Evolutionary conservation across 2,329 filamentous ascomycete species (phyloP).

Genomic region (Lasiodiplodia gonubiensis): DNA sequence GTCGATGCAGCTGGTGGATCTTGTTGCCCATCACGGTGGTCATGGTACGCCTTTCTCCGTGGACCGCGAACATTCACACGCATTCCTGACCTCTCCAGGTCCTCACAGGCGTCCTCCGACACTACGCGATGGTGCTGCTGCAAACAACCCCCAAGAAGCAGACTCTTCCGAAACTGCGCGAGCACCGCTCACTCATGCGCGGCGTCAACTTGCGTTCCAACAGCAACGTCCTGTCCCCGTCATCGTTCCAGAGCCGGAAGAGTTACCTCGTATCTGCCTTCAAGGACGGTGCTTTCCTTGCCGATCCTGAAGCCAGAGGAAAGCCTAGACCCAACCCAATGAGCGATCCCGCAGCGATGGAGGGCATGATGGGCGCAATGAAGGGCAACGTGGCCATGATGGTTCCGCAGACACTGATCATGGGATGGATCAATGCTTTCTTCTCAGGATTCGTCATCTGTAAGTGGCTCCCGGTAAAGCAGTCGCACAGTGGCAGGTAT

Average conservation of each 20-base stretch:
- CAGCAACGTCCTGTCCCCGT: conserved; percentile 76
- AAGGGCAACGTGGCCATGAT: conserved; percentile 99
- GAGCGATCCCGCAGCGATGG: conserved; percentile 94
- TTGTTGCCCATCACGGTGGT: conserved; percentile 95
- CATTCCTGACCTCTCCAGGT: conserved; percentile 52
- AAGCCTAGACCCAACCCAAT: conserved; percentile 92
- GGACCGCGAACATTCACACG: not conserved
- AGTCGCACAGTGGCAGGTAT: not conserved
- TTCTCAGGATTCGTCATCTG: conserved; percentile 98
- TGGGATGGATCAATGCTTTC: conserved; percentile 99
- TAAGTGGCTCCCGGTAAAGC: conserved; percentile 56
- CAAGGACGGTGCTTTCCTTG: conserved; percentile 85
- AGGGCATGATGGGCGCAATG: conserved; percentile 99
- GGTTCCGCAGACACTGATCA: conserved; percentile 96
- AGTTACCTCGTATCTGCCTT: conserved; percentile 80
- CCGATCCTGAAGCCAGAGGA: conserved; percentile 83
- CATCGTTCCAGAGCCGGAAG: conserved; percentile 80
- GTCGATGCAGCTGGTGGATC: conserved; percentile 86
- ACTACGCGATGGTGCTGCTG: conserved; percentile 94
- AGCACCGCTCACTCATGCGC: conserved; percentile 81
- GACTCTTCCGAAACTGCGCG: conserved; percentile 75
- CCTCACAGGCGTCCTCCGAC: conserved; percentile 90
- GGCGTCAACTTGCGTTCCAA: conserved; percentile 86
- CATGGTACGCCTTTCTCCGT: conserved; percentile 68
- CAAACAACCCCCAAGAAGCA: conserved; percentile 82